Base-by-base conservation (phyloP, 1,284 basidiomycete species). In the Neotropicomus parvogracilis region DNA sequence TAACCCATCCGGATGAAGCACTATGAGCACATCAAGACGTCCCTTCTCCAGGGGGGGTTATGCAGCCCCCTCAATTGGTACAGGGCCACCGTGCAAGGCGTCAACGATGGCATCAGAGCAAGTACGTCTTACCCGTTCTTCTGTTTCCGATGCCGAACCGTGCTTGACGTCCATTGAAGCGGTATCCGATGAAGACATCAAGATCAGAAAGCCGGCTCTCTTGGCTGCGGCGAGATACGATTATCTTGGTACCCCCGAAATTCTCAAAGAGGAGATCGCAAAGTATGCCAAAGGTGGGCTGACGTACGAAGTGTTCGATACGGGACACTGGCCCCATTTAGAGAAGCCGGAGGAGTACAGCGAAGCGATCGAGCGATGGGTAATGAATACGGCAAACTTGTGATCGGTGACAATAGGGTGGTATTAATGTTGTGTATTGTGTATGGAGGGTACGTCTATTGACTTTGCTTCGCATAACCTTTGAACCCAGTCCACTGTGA, bases 21-120 rank as follows among this genome's bases (percentile, higher is more conserved):
- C 43, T 61, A 65, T 34, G 57, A 62, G 9, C 52, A 49, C 21
- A 56, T 60, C 34, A 54, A 50, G 29, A 27, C 53, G 9, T 58
- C 62, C 6, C 49, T 66, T 10, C 44, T 52, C 17, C 44, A 48
- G 13, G 67, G 67, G 8, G 66, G 65, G 13, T 44, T 70, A 32
- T 26, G 17, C 9, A 65, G 67, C 35, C 61, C 65, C 32, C 53
- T 69, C 37, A 67, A 57, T 42, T 67, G 65, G 65, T 67, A 67
- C 49, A 56, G 28, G 26, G 51, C 41, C 40, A 49, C 44, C 40
- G 12, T 67, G 10, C 52, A 44, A 11, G 63, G 59, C 8, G 45
- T 70, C 19, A 55, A 70, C 33, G 27, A 55, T n/a, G 17, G 37
- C 19, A 56, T 51, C 10, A 47, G 24, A 46, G 47, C 54, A 32